These are phyloP conservation scores for Chrysosphaeria jannelii DNA, from an alignment of 2,329 filamentous ascomycete species.

Conservation along the genomic window DNA sequence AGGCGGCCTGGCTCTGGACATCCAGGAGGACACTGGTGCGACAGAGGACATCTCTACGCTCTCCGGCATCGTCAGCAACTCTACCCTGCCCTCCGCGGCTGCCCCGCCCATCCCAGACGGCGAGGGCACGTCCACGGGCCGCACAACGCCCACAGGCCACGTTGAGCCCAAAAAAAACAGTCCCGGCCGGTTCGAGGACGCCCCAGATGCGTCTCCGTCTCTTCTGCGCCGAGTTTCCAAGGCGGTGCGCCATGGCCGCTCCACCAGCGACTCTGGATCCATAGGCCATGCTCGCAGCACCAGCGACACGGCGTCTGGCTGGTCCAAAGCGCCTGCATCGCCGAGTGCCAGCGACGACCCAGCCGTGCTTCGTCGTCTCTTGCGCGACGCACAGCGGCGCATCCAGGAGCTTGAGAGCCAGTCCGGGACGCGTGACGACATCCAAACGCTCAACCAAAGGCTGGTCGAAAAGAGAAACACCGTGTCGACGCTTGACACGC, in stretches of 20 bases:
- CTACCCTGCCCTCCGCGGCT: too few species aligned
- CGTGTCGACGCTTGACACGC: constrained; percentile 75
- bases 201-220: constrained; percentile 24
- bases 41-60: too few species aligned
- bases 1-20: too few species aligned
- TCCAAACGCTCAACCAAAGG: constrained; percentile 59
- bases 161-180: too few species aligned
- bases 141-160: too few species aligned
- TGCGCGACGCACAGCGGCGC: constrained; percentile 53
- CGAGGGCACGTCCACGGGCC: too few species aligned
- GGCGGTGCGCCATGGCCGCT: constrained; percentile 74
- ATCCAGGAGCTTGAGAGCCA: constrained; percentile 70
- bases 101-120: too few species aligned
- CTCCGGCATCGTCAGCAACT: too few species aligned
- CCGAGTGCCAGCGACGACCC: constrained; percentile 30
- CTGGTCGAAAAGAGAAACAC: constrained; percentile 83
- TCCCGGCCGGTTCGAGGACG: too few species aligned
- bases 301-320: constrained; percentile 39
- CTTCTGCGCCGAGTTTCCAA: constrained; percentile 77
- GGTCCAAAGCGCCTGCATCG: constrained; percentile 35
- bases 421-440: constrained; percentile 30
- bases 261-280: constrained; percentile 31
- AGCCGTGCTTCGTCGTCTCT: constrained; percentile 37
- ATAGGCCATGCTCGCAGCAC: constrained; percentile 26
- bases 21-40: too few species aligned